phyloP scores from a whole-genome alignment of 2,329 filamentous ascomycete genomes.

The Xylaria sp. region DNA sequence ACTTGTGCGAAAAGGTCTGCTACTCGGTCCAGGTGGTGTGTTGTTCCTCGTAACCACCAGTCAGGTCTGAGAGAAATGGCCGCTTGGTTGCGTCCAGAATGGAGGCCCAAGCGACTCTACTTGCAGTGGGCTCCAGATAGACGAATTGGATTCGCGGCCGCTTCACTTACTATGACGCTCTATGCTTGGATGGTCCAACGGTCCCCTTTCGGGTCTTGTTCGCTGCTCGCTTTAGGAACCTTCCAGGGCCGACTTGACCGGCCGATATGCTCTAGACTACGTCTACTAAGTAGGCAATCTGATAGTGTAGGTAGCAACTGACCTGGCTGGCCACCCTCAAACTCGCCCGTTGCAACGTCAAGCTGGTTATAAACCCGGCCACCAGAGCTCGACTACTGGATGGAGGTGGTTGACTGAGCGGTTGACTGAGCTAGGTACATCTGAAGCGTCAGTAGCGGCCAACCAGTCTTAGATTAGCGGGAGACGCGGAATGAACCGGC shows the following conservation, averaged over 20 bases:
- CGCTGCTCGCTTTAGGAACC: constrained; percentile 16
- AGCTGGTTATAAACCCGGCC: constrained; percentile 10
- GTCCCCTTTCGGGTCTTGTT: constrained; percentile 13
- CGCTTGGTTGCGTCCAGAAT: constrained; percentile 28
- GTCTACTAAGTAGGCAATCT: not conserved
- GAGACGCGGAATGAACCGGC: constrained; percentile 36
- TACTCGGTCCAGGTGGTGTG: constrained; percentile 24
- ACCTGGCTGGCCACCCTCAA: constrained; percentile 7
- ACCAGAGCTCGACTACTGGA: too few relatives aligned
- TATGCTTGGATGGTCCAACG: constrained; percentile 18
- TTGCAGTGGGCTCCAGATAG: constrained; percentile 13
- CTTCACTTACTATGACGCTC: constrained; percentile 20
- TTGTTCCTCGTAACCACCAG: constrained; percentile 26
- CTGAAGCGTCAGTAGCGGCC: constrained; percentile 17
- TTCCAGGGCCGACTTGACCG: constrained; percentile 14
- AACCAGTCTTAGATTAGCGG: constrained; percentile 5
- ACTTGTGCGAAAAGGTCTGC: constrained; percentile 20
- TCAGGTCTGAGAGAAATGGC: constrained; percentile 16
- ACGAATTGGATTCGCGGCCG: constrained; percentile 27
- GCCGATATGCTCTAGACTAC: not conserved
- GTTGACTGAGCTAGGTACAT: constrained; percentile 14
- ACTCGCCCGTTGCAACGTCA: constrained; percentile 34
- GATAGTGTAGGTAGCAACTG: constrained; percentile 1
- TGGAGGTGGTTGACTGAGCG: too few relatives aligned
- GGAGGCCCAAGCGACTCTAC: constrained; percentile 25